Base-by-base conservation (phyloP, 2,329 filamentous ascomycete genomes). In the Colletotrichum incanum region DNA sequence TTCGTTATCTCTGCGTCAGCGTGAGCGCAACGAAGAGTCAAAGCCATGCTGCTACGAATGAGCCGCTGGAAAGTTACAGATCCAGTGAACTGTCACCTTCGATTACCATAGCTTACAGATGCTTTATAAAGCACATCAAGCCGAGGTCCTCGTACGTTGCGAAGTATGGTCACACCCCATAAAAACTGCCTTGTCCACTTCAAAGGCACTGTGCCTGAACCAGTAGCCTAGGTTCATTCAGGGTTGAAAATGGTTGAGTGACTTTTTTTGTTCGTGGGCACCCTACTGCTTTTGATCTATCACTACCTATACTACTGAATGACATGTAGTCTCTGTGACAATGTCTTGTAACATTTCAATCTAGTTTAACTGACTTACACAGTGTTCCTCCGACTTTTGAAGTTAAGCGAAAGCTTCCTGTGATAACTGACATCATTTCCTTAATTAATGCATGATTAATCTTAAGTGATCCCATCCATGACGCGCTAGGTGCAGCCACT, bases 231-330 rank as follows among this genome's bases (percentile, higher is more conserved):
- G 4, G 5, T 3, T 26, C 3, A 9, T 31, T 11, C 4, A 20
- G 18, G 2, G 18, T 11, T 2, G n/a, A 2, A 18, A 18, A 31
- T 9, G 6, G 6, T 1, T 0, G 9, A 18, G 26, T 4, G 14
- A 4, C 3, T 28, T 5, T 31, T 2, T 37, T 37, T 8, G 7
- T 37, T 37, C 7, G 34, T 31, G 3, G 6, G 26, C 0, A 20
- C 18, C 14, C 8, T 52, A 1, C 26, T 52, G 7, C 14, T 52
- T 9, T 31, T 4, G 18, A 52, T 31, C 49, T 28, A 4, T 9
- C 7, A 20, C 18, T 31, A 2, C 14, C 12, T 31, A 14, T 52
- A 5, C 7, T 14, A 5, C 26, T 9, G 7, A 31, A 31, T 31
- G 26, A 3, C 16, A 18, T 18, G 49, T 14, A 2, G 16, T 52